These are phyloP conservation scores for Paspalum notatum DNA, from an alignment of 176 grass and related monocot species.

Conservation along the genomic window DNA sequence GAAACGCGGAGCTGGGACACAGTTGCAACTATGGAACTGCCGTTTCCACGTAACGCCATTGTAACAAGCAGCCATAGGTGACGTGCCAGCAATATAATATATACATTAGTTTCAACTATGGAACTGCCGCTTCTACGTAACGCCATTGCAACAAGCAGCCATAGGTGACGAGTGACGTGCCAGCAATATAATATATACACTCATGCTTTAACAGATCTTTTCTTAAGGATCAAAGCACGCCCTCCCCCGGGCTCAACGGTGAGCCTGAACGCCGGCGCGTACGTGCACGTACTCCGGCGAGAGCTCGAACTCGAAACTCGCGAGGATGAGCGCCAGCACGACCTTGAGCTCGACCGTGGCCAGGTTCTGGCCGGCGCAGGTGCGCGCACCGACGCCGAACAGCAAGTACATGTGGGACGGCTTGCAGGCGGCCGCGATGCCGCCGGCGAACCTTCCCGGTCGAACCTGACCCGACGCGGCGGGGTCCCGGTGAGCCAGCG, in stretches of 20 bases:
- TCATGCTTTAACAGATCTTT: too few relatives aligned
- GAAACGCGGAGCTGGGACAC: too few relatives aligned
- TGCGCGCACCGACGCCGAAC: conserved; percentile 63
- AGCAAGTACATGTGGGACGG: conserved; percentile 66
- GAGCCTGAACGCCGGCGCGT: not conserved
- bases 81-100: too few relatives aligned
- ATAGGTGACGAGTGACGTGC: too few relatives aligned
- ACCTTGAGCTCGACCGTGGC: conserved; percentile 82
- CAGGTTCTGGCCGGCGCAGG: conserved; percentile 75
- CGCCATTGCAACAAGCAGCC: too few relatives aligned
- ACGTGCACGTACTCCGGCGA: conserved; percentile 28
- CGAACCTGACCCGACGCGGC: conserved; percentile 65
- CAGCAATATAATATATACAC: too few relatives aligned
- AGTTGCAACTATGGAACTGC: too few relatives aligned
- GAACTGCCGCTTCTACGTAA: too few relatives aligned
- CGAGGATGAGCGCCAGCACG: not conserved
- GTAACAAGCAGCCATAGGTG: too few relatives aligned
- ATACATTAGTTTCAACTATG: too few relatives aligned
- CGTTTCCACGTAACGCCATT: too few relatives aligned
- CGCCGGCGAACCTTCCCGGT: conserved; percentile 57
- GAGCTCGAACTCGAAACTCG: not conserved
- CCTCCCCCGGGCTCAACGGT: not conserved
- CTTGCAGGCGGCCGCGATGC: conserved; percentile 57
- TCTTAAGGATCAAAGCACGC: not conserved
- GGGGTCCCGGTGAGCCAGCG: conserved; percentile 53